Evolutionary conservation across 192 early-diverging fungal genomes (phyloP), one percentile per base, ranked within the genome.

Genomic region (Dissophora globulifera): DNA sequence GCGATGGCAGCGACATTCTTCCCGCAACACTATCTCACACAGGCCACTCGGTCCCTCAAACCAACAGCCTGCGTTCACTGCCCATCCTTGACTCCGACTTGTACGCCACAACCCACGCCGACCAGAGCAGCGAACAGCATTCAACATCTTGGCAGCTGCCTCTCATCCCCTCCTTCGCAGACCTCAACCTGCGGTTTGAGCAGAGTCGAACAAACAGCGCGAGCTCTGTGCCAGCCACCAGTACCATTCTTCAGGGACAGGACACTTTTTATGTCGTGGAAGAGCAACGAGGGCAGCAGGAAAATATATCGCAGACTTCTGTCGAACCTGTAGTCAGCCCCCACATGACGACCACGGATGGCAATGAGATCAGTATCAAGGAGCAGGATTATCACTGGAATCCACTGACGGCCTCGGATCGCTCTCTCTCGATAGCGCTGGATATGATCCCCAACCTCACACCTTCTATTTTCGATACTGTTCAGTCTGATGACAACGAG

Each of bases 401-500:
- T n/a, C 12, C 42, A 58, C 53, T 10, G 10, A 4, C 15, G 9
- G n/a, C 30, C 2, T 32, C 53, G 8, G 30, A 45, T 25, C 25
- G 17, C 19, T 8, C 12, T 8, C 12, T 12, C 0, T 26, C 53
- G 16, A 30, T 25, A 2, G 31, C 20, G 13, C 43, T 25, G 15
- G 42, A 54, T 27, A 66, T 48, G 13, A 26, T 48, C 12, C 50
- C 60, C 0, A 62, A 65, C 19, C 33, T 20, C 22, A 29, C 31
- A 0, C 51, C 72, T 0, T 62, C 58, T 2, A 55, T 76, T 29
- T 76, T 76, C 50, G 72, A 76, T 19, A 38, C 53, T 26, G 43
- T 67, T 22, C 72, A 62, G 26, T 46, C 63, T 1, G 63, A 76
- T 38, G 64, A 67, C 50, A 60, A 76, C 29, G 72, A 76, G 26